Evolutionary conservation across 352 stramenopile genomes (phyloP).

Genomic region (Phytophthora chlamydospora): DNA sequence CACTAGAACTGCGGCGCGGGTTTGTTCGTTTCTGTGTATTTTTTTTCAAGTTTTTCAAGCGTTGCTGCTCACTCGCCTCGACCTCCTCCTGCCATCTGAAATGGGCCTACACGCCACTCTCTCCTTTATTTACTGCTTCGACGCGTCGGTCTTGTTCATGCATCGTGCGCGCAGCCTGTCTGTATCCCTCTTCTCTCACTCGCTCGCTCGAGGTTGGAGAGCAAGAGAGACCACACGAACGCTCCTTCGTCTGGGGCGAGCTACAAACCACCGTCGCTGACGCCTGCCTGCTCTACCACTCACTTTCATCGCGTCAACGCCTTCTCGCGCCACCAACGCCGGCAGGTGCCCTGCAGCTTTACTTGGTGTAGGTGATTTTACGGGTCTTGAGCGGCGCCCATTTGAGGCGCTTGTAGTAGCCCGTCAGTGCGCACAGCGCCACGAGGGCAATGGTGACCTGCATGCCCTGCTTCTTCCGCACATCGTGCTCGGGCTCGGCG

Average conservation of each 20-base stretch:
- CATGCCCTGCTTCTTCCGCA: conserved; percentile 97
- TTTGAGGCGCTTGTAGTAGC: conserved; percentile 99
- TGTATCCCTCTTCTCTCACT: conserved; percentile 17
- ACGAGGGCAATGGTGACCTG: conserved; percentile 94
- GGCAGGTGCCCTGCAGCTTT: conserved; percentile 38
- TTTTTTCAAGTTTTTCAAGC: conserved; percentile 39
- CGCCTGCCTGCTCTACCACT: conserved; percentile 19
- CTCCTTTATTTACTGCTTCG: conserved; percentile 40
- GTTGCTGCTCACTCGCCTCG: conserved; percentile 9
- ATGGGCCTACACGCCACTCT: conserved; percentile 20
- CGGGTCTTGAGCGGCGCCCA: conserved; percentile 98
- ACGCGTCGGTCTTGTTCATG: conserved; percentile 20
- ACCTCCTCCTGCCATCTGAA: conserved; percentile 13
- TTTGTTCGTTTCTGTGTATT: conserved; percentile 34
- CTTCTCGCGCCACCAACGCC: conserved; percentile 12
- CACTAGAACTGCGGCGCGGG: no score
- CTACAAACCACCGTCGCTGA: conserved; percentile 17
- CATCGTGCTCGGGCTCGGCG: conserved; percentile 97
- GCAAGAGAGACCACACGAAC: conserved; percentile 15
- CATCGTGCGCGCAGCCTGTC: conserved; percentile 21
- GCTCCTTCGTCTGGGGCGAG: conserved; percentile 24
- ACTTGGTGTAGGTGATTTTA: conserved; percentile 98
- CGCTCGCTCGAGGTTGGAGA: conserved; percentile 9
- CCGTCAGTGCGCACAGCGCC: conserved; percentile 92
- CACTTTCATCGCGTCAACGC: conserved; percentile 5